A percentile compares a stretch with the other conserved stretches of the same genome.
Conservation (phyloP, 176 grass and related monocot species). For the Metroxylon sagu region DNA sequence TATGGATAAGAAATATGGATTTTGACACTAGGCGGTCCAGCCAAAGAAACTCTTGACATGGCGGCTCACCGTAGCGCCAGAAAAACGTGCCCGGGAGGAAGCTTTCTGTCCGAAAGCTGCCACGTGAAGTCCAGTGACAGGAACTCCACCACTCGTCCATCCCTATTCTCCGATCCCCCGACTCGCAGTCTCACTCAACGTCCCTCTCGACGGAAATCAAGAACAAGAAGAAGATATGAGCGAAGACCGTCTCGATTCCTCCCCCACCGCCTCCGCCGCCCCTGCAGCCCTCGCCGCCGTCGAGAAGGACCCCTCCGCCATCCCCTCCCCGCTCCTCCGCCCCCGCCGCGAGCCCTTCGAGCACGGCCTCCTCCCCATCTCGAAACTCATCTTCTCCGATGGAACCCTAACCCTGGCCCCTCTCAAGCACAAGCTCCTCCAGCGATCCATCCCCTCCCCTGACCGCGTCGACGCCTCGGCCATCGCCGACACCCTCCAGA, state of each 20-base stretch:
- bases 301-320: neutral
- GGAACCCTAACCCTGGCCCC: conserved; percentile 51
- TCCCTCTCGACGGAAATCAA: neutral
- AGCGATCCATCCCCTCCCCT: conserved; percentile 2
- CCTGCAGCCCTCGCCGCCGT: neutral
- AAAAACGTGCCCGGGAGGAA: too few relatives aligned
- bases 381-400: conserved; percentile 80
- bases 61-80: too few relatives aligned
- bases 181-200: too few relatives aligned
- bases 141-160: too few relatives aligned
- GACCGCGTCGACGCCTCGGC: conserved; percentile 40
- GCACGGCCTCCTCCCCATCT: conserved; percentile 81
- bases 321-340: conserved; percentile 32
- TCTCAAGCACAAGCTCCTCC: conserved; percentile 55
- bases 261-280: neutral
- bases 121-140: too few relatives aligned
- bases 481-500: conserved; percentile 74
- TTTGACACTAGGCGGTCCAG: too few relatives aligned
- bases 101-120: too few relatives aligned
- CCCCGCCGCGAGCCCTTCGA: conserved; percentile 86
- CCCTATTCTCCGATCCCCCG: too few relatives aligned
- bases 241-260: neutral
- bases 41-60: too few relatives aligned
- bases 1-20: too few relatives aligned
- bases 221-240: neutral